These are phyloP conservation scores for Neurospora cerealis DNA, from an alignment of 495 filamentous ascomycete species.

Conservation along the genomic window DNA sequence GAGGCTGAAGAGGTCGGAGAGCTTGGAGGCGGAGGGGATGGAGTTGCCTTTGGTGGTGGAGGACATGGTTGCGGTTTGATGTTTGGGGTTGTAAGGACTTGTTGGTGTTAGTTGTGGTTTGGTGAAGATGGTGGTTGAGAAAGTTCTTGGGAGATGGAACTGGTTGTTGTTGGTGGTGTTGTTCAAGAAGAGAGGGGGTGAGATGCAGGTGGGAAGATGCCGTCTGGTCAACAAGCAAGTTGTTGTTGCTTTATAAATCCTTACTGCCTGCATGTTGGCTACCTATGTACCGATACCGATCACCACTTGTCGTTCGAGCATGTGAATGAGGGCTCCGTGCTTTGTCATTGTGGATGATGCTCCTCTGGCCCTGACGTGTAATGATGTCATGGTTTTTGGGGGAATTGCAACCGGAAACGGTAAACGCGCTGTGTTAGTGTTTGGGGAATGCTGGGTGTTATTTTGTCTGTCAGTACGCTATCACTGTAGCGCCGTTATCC, in stretches of 20 bases:
- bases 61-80: not conserved
- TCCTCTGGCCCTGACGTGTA: not conserved
- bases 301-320: not conserved
- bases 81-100: not conserved
- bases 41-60: slow-evolving; percentile 8
- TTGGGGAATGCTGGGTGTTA: not conserved
- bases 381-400: not conserved
- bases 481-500: fast-evolving
- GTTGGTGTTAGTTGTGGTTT: not conserved
- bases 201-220: not conserved
- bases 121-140: not conserved
- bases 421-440: not conserved
- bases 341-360: not conserved
- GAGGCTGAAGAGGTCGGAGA: slow-evolving; percentile 38
- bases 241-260: not conserved
- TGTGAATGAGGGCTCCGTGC: not conserved
- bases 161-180: not conserved
- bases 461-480: not conserved
- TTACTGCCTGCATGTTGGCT: not conserved
- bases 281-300: not conserved
- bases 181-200: not conserved
- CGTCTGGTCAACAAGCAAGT: not conserved
- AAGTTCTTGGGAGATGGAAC: not conserved
- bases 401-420: not conserved
- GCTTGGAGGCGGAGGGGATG: slow-evolving; percentile 21